phyloP scores from a whole-genome alignment of 2,329 filamentous ascomycete species.

The Verticillium klebahnii region DNA sequence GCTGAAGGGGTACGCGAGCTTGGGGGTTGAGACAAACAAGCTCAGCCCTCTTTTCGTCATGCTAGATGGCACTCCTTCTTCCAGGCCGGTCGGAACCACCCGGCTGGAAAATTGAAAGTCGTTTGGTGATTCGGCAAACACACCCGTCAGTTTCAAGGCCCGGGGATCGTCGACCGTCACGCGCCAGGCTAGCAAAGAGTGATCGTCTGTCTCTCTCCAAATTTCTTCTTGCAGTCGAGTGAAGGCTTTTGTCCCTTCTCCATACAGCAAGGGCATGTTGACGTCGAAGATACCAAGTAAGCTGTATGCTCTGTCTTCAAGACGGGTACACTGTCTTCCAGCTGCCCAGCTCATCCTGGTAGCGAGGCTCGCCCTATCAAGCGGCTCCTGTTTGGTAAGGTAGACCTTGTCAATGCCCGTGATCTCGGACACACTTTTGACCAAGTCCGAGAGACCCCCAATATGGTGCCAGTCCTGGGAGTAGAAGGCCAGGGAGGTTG shows the following conservation, averaged over 20 bases:
- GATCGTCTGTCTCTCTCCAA: conserved; percentile 13
- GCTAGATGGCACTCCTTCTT: too few relatives aligned
- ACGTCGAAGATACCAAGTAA: conserved; percentile 25
- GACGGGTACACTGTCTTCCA: conserved; percentile 15
- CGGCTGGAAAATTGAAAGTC: neutral
- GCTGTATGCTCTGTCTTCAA: conserved; percentile 25
- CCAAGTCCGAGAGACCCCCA: conserved; percentile 14
- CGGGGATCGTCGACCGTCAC: conserved; percentile 10
- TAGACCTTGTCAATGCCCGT: neutral
- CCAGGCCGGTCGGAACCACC: neutral
- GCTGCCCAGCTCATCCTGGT: conserved; percentile 27
- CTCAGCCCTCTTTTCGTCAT: too few relatives aligned
- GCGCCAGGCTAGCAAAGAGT: conserved; percentile 19
- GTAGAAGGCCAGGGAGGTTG: conserved; percentile 19
- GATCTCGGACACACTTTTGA: neutral
- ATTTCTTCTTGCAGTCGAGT: conserved; percentile 18
- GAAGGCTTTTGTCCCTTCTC: conserved; percentile 20
- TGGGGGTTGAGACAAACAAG: too few relatives aligned
- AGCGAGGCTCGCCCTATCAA: neutral
- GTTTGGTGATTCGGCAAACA: neutral
- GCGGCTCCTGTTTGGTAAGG: neutral
- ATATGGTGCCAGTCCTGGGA: conserved; percentile 13
- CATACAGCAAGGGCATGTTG: conserved; percentile 26
- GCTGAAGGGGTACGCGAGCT: too few relatives aligned
- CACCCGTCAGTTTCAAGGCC: neutral